A percentile compares a stretch with the other conserved stretches of the same genome.
Conservation (phyloP, 495 filamentous ascomycete genomes). For the Chaetomium fimeti region DNA sequence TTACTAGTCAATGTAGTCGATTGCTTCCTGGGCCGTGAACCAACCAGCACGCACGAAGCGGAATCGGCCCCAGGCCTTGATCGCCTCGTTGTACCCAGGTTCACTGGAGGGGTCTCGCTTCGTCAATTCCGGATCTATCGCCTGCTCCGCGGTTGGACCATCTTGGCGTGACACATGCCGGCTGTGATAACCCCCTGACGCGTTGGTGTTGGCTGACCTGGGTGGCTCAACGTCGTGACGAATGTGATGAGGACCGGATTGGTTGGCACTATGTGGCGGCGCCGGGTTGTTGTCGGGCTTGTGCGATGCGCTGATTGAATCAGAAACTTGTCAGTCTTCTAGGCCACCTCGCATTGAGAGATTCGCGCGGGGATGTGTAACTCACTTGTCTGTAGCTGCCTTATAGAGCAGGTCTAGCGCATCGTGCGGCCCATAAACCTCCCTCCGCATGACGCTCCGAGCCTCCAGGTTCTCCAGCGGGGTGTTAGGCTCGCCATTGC, state of each 20-base stretch:
- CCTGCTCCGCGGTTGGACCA: conserved; percentile 27
- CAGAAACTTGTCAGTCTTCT: conserved; percentile 15
- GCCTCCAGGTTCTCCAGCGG: conserved; percentile 60
- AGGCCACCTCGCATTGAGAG: conserved; percentile 7
- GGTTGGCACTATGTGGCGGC: conserved; percentile 18
- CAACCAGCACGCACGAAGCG: conserved; percentile 93
- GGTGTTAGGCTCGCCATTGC: conserved; percentile 42
- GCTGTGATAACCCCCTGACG: conserved; percentile 19
- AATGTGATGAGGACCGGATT: conserved; percentile 21
- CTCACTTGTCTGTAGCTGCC: conserved; percentile 60
- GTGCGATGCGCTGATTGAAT: conserved; percentile 27
- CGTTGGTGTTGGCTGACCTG: conserved; percentile 27
- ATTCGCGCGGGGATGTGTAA: conserved; percentile 22
- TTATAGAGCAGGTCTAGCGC: conserved; percentile 68
- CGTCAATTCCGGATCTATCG: conserved; percentile 41
- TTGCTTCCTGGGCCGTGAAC: conserved; percentile 90
- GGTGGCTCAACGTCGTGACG: conserved; percentile 27
- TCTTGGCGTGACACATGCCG: conserved; percentile 29
- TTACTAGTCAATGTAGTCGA: conserved; percentile 90
- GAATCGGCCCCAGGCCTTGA: conserved; percentile 84
- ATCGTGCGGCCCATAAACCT: conserved; percentile 68
- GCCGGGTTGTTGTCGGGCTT: conserved; percentile 28
- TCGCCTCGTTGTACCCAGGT: conserved; percentile 60
- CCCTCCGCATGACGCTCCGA: conserved; percentile 59
- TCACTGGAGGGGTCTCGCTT: conserved; percentile 39